Evolutionary conservation across 2,329 filamentous ascomycete species (phyloP).

Genomic region (Penicillium decumbens): DNA sequence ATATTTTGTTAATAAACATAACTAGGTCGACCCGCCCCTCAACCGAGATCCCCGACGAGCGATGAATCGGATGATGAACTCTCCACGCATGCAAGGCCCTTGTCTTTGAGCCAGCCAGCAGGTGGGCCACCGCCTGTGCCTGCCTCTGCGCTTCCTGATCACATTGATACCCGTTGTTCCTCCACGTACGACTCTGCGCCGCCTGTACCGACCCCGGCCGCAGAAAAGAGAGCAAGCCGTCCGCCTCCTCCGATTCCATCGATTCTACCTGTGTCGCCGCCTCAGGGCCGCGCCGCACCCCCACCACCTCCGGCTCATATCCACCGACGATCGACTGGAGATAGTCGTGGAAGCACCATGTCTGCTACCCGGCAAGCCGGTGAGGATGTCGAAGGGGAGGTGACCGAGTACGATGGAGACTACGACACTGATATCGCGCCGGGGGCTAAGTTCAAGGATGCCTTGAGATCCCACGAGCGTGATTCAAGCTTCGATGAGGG

Average conservation of each 20-base stretch:
- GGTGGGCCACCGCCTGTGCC: conserved; percentile 47
- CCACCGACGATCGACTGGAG: conserved; percentile 58
- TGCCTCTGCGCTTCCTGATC: conserved; percentile 42
- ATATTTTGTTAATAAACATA: conserved; percentile 23
- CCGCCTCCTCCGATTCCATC: conserved; percentile 40
- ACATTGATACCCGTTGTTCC: conserved; percentile 36
- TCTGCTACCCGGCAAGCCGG: conserved; percentile 47
- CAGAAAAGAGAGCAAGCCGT: conserved; percentile 43
- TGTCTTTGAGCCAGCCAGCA: conserved; percentile 38
- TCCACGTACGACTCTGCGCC: conserved; percentile 45
- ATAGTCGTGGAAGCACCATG: conserved; percentile 43
- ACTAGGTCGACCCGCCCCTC: conserved; percentile 60
- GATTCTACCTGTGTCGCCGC: conserved; percentile 36
- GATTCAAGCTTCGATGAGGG: conserved; percentile 72
- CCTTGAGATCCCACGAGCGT: conserved; percentile 73
- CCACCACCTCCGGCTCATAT: conserved; percentile 54
- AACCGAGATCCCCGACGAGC: conserved; percentile 57
- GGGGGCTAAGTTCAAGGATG: conserved; percentile 90
- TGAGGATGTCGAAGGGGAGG: conserved; percentile 68
- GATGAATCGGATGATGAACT: conserved; percentile 88
- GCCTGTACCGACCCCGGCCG: conserved; percentile 28
- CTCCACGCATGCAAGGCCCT: conserved; percentile 51
- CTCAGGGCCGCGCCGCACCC: conserved; percentile 60
- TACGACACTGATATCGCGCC: conserved; percentile 97
- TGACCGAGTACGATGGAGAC: conserved; percentile 93